Conservation (phyloP, 164 flowering plant species). For the Piper betle region DNA sequence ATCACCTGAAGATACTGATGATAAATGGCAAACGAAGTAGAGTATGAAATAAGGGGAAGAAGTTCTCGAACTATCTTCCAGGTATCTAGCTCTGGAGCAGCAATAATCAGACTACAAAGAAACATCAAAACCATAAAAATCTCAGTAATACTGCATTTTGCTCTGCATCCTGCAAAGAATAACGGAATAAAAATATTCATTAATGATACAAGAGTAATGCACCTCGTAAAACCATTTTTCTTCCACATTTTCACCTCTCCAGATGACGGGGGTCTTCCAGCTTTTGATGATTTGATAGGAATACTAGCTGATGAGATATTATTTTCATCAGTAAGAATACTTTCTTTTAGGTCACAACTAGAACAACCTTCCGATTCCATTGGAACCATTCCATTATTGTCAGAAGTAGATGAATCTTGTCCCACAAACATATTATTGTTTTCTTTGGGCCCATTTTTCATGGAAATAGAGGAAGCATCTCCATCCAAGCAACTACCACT, state of each 20-base stretch:
- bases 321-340: constrained; percentile 5
- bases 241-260: constrained; percentile 57
- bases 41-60: constrained; percentile 64
- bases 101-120: constrained; percentile 64
- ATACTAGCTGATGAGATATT: constrained; percentile 16
- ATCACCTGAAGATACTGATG: constrained; percentile 86
- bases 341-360: background rate
- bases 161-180: background rate
- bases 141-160: background rate
- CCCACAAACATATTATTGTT: no score
- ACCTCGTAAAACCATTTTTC: constrained; percentile 89
- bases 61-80: constrained; percentile 60
- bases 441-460: no score
- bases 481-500: background rate
- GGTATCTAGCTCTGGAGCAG: constrained; percentile 78
- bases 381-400: constrained; percentile 3
- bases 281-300: constrained; percentile 34
- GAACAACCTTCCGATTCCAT: constrained; percentile 4
- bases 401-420: background rate
- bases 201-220: constrained; percentile 1
- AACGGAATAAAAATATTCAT: background rate
- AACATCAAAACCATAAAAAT: background rate
- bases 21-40: constrained; percentile 88
- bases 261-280: constrained; percentile 55
- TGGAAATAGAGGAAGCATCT: no score